A percentile compares a stretch with the other conserved stretches of the same genome.
Evolutionary conservation across 768 basidiomycete genomes (phyloP).

Genomic region (Psilocybe tampanensis): DNA sequence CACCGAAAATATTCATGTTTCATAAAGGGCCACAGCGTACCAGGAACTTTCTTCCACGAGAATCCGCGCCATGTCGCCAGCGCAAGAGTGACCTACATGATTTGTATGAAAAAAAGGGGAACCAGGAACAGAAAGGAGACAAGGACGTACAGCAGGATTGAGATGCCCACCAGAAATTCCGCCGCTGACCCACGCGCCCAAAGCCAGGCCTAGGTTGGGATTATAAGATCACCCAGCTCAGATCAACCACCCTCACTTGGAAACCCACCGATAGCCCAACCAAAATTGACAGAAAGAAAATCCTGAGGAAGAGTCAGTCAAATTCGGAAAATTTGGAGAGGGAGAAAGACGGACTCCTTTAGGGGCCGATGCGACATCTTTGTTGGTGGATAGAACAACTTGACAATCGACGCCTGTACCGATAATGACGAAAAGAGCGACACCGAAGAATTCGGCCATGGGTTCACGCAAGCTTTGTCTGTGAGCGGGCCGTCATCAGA

Average conservation of each 20-base stretch:
- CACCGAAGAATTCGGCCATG: conserved; percentile 67
- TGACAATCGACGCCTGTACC: conserved; percentile 63
- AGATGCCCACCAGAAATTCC: conserved; percentile 77
- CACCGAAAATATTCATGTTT: neutral
- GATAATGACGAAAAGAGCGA: conserved; percentile 59
- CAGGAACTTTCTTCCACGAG: conserved; percentile 80
- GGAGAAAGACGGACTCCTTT: conserved; percentile 49
- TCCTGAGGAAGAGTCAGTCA: conserved; percentile 30
- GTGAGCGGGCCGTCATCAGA: neutral
- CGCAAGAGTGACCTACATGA: conserved; percentile 63
- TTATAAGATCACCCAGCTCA: neutral
- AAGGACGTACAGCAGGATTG: conserved; percentile 61
- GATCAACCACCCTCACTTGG: neutral
- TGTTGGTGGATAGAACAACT: conserved; percentile 51
- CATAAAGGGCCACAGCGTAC: conserved; percentile 14
- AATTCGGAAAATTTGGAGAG: too few relatives aligned
- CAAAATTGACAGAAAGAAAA: conserved; percentile 52
- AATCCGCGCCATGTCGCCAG: conserved; percentile 72
- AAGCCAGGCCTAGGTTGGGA: conserved; percentile 33
- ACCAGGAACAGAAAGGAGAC: neutral
- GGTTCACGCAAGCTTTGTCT: conserved; percentile 50
- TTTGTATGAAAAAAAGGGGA: neutral
- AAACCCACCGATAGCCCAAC: conserved; percentile 53
- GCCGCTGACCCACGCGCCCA: conserved; percentile 69
- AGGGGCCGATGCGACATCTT: conserved; percentile 46